These are phyloP conservation scores for Myxozyma udenii DNA, from an alignment of 805 yeast species.

Conservation along the genomic window DNA sequence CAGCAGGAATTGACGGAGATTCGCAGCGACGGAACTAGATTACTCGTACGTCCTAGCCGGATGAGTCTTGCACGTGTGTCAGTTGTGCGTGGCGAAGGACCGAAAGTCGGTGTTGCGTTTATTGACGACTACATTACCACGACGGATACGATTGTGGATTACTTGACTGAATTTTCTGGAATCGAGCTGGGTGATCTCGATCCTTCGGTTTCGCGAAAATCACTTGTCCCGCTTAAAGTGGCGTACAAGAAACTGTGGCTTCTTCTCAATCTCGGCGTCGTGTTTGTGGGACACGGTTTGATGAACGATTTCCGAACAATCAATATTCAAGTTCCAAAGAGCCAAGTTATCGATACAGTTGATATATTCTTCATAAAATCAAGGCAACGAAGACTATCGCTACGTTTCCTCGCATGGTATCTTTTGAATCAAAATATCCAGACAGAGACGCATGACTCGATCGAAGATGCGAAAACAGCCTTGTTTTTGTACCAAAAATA, in stretches of 20 bases:
- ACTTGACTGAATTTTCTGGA: conserved; percentile 89
- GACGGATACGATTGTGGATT: conserved; percentile 65
- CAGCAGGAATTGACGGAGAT: conserved; percentile 78
- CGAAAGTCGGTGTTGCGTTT: conserved; percentile 67
- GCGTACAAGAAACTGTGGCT: conserved; percentile 91
- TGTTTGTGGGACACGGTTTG: conserved; percentile 93
- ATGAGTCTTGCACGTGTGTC: conserved; percentile 86
- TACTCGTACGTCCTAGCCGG: conserved; percentile 68
- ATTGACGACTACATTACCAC: conserved; percentile 90
- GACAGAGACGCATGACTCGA: conserved; percentile 91
- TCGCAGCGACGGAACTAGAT: conserved; percentile 65
- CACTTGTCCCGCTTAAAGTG: conserved; percentile 66
- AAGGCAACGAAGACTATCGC: conserved; percentile 65
- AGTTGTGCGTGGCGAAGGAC: conserved; percentile 65
- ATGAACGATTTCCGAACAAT: conserved; percentile 89
- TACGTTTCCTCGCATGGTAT: conserved; percentile 81
- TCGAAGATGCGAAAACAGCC: conserved; percentile 92
- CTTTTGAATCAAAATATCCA: conserved; percentile 75
- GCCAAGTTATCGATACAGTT: conserved; percentile 87
- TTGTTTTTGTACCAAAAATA: conserved; percentile 71
- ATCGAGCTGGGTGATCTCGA: conserved; percentile 88
- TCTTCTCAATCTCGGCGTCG: conserved; percentile 79
- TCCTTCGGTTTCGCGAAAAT: conserved; percentile 58
- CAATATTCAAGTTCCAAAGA: conserved; percentile 79
- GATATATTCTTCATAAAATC: conserved; percentile 72